phyloP scores from a whole-genome alignment of 257 asterid genomes.

The Rhazya stricta region DNA sequence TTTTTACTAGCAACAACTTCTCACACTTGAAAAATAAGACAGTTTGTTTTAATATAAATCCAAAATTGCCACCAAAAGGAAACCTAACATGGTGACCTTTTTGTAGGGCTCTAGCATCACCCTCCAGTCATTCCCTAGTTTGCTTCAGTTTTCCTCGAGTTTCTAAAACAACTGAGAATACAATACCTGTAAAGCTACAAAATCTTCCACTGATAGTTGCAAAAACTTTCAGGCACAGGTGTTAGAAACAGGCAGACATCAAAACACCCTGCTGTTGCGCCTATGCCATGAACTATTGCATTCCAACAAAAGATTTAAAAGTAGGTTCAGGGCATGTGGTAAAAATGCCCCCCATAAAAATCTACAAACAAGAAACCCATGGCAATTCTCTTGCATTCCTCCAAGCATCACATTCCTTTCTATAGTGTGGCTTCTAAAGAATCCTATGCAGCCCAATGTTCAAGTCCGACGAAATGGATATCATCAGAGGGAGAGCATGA shows the following conservation, averaged over 20 bases:
- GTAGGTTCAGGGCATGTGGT: neutral
- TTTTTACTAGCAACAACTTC: too few relatives aligned
- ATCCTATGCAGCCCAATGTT: constrained; percentile 72
- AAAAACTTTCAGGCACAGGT: neutral
- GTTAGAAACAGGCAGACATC: neutral
- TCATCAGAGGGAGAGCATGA: constrained; percentile 61
- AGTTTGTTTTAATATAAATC: too few relatives aligned
- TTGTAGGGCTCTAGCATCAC: neutral
- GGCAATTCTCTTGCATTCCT: neutral
- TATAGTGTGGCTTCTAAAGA: neutral
- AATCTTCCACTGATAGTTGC: neutral
- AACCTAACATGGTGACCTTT: neutral
- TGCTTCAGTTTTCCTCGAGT: neutral
- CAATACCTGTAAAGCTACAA: too few relatives aligned
- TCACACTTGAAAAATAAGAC: too few relatives aligned
- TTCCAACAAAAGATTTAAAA: neutral
- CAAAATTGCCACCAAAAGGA: too few relatives aligned
- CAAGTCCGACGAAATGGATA: constrained; percentile 86
- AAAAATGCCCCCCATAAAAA: neutral
- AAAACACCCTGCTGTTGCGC: neutral
- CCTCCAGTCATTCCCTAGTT: neutral
- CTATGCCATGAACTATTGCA: neutral
- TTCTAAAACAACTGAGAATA: neutral
- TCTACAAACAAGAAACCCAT: neutral
- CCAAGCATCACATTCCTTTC: neutral